Evolutionary conservation across 2,329 filamentous ascomycete genomes (phyloP).

Genomic region (Scytalidium lignicola): DNA sequence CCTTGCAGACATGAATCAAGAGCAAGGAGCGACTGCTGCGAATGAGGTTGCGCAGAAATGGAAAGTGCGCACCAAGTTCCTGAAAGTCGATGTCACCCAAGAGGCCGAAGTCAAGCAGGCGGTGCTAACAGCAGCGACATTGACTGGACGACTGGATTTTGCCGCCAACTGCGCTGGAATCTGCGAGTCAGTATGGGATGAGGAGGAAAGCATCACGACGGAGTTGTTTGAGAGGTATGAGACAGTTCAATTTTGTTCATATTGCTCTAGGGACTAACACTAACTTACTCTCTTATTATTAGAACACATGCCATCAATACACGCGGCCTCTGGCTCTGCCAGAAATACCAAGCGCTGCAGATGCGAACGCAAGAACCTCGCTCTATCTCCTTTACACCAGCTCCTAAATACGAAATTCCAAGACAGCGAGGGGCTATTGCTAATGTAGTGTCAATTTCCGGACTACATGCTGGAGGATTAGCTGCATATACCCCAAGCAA

Average conservation of each 20-base stretch:
- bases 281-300: too few relatives aligned
- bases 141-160: conserved; percentile 71
- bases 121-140: conserved; percentile 68
- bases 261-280: background rate
- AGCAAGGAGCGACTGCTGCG: conserved; percentile 3
- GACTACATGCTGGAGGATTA: background rate
- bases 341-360: background rate
- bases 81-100: conserved; percentile 79
- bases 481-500: background rate
- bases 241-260: background rate
- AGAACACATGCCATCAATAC: background rate
- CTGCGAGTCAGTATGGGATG: background rate
- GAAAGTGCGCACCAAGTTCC: conserved; percentile 53
- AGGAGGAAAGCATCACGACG: background rate
- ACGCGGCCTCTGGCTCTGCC: background rate
- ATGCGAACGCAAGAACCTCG: background rate
- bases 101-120: conserved; percentile 69
- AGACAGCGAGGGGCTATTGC: background rate
- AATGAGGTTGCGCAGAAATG: conserved; percentile 26
- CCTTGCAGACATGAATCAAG: conserved; percentile 16
- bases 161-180: conserved; percentile 48
- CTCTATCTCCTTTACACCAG: background rate
- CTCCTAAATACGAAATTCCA: background rate
- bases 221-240: background rate
- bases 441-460: background rate